Evolutionary conservation across 305 asterid genomes (phyloP), one percentile per base, ranked within the genome.

Genomic region (Fraxinus nigra): DNA sequence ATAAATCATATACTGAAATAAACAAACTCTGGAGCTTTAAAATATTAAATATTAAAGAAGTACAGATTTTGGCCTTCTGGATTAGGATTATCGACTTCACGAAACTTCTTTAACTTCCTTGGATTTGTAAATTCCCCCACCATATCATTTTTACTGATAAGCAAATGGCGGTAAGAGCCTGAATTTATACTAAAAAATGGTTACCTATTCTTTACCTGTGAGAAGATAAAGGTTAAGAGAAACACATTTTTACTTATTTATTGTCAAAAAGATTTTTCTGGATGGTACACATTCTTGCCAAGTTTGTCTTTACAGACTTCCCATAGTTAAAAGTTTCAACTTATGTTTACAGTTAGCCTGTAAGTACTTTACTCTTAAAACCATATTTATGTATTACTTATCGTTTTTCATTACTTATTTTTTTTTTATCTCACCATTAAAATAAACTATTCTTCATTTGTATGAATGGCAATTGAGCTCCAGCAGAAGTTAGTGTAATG

Each of bases 401-500:
- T 75, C 67, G 7, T 14, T 70, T 8, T 72, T 2, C n/a, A 2
- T 1, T 11, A 2, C 26, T 46, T 18, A 4, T 73, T n/a, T 40
- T 43, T 35, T 48, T 34, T 34, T 37, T 72, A 8, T 69, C 11
- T 26, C 20, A 30, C 38, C 75, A 69, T 26, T 30, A 20, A 75
- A 9, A 37, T 75, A 38, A 73, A 37, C 7, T 79, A 65, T 43
- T 69, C 20, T 51, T 37, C 18, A 18, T 70, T 43, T 79, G 30
- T 70, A 30, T 43, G 69, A 38, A 67, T 69, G 78, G 8, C 34
- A 11, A 35, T 75, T 72, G 46, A 86, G 59, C 83, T 75, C 83
- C 78, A 84, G 87, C 86, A 33, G 86, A 84, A 16, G 89, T 80
- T 32, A 51, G 73, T 69, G 81, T 43, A 78, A 35, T 51, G 75